These are phyloP conservation scores for Erodium moschatum DNA, from an alignment of 441 rosid genomes.

Conservation along the genomic window DNA sequence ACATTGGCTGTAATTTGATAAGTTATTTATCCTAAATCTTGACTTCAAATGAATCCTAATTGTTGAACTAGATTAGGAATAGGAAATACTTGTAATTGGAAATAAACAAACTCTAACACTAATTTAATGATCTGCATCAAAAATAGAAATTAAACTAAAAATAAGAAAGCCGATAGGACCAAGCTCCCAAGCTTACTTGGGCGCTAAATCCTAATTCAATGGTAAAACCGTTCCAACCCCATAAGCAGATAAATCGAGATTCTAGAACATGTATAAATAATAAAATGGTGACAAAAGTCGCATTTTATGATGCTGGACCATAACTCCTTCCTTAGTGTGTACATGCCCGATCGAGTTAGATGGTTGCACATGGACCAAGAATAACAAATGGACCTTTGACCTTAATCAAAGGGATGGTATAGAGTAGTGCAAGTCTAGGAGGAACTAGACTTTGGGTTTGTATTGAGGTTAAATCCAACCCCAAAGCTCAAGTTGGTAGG, in stretches of 20 bases:
- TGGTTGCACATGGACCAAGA: background rate
- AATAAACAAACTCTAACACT: too few species aligned
- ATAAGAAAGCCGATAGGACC: too few species aligned
- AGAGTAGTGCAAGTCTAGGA: background rate
- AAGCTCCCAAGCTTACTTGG: too few species aligned
- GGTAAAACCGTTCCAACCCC: background rate
- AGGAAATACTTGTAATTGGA: too few species aligned
- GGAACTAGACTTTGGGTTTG: background rate
- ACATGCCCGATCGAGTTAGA: background rate
- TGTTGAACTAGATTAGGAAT: too few species aligned
- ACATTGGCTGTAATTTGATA: background rate
- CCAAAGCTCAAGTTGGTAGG: background rate
- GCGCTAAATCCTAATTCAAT: too few species aligned
- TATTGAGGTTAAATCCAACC: background rate
- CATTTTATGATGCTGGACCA: background rate
- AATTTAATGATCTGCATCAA: too few species aligned
- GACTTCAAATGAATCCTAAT: background rate
- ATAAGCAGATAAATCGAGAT: background rate
- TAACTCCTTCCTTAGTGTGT: background rate
- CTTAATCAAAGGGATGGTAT: background rate
- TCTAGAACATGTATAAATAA: background rate
- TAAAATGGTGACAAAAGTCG: background rate
- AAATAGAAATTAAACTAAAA: too few species aligned
- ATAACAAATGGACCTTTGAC: background rate
- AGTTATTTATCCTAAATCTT: background rate